phyloP scores from a whole-genome alignment of 768 basidiomycete genomes.

The Calocera cornea region DNA sequence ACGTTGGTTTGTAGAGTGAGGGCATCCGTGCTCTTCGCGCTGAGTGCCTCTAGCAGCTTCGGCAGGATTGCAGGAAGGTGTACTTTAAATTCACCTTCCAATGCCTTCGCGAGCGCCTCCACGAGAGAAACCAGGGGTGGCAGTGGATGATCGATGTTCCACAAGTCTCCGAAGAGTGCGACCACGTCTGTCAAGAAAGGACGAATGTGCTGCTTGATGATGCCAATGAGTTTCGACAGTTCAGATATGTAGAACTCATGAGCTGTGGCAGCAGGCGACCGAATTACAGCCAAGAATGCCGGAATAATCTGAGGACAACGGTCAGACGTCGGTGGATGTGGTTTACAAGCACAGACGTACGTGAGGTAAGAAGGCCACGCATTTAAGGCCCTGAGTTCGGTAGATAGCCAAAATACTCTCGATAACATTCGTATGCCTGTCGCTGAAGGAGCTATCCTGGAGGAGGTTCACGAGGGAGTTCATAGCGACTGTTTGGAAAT shows the following conservation, averaged over 20 bases:
- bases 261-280: conserved; percentile 61
- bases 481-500: conserved; percentile 93
- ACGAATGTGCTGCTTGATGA: conserved; percentile 94
- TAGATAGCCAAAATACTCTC: conserved; percentile 99
- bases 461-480: conserved; percentile 73
- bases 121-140: conserved; percentile 84
- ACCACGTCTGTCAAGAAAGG: conserved; percentile 82
- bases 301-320: conserved; percentile 53
- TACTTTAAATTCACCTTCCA: conserved; percentile 95
- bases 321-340: too few relatives aligned
- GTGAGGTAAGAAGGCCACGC: conserved; percentile 88
- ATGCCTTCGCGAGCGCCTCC: conserved; percentile 80
- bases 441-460: conserved; percentile 74
- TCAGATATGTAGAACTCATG: conserved; percentile 94
- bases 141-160: conserved; percentile 70
- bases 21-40: conserved; percentile 74
- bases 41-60: conserved; percentile 78
- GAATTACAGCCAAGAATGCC: conserved; percentile 79
- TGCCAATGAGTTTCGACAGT: conserved; percentile 83
- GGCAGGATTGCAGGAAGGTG: conserved; percentile 85
- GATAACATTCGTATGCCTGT: conserved; percentile 83
- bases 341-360: too few relatives aligned
- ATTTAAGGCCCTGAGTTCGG: conserved; percentile 93
- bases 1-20: conserved; percentile 74
- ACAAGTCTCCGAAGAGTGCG: conserved; percentile 72